Conservation (phyloP, 2,329 filamentous ascomycete genomes). For the Penicillium griseofulvum region DNA sequence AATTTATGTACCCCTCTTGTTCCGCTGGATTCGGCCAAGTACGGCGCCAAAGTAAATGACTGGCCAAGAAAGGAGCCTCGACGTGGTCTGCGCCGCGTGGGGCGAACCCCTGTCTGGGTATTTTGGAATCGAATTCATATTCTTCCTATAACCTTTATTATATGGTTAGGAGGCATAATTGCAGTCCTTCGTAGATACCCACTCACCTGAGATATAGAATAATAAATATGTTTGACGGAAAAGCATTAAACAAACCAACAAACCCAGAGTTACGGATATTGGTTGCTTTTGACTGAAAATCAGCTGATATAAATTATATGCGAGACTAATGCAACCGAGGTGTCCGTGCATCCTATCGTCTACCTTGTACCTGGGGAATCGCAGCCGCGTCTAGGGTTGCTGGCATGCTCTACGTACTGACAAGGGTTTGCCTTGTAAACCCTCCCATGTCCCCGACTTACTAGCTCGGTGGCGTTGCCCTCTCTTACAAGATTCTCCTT, state of each 20-base stretch:
- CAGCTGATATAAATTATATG: conserved; percentile 23
- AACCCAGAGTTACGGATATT: background rate
- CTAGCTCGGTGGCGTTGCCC: background rate
- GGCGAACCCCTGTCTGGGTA: background rate
- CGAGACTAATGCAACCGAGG: conserved; percentile 23
- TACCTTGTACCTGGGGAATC: background rate
- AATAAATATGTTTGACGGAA: background rate
- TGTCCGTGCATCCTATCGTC: conserved; percentile 11
- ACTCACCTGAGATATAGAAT: too few relatives aligned
- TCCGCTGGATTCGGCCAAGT: background rate
- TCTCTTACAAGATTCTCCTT: background rate
- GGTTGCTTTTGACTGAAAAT: conserved; percentile 8
- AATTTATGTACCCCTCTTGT: background rate
- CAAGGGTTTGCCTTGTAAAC: background rate
- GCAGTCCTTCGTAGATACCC: background rate
- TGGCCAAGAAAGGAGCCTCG: background rate
- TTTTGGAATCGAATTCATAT: too few relatives aligned
- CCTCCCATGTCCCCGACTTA: background rate
- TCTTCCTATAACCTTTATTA: too few relatives aligned
- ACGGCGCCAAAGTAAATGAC: background rate
- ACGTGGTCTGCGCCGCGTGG: background rate
- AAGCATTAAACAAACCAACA: background rate
- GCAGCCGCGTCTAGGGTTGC: conserved; percentile 8
- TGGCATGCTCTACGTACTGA: background rate
- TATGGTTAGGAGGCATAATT: background rate